These are phyloP conservation scores for Smittium culicis DNA, from an alignment of 371 early-diverging fungal genomes.

Conservation along the genomic window DNA sequence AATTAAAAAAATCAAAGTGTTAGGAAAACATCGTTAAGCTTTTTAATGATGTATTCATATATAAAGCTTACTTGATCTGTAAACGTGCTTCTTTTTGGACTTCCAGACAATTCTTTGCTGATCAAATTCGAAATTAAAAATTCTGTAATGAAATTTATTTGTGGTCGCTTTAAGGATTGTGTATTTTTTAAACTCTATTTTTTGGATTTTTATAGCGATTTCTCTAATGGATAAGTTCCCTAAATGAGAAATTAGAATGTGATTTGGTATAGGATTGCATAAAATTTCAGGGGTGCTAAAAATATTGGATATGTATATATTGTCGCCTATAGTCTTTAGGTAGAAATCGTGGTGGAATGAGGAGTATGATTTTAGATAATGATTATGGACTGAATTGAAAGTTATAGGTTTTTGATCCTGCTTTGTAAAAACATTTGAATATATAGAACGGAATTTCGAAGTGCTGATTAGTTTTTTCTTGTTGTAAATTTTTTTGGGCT, in stretches of 20 bases:
- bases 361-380: too few relatives aligned
- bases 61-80: constrained; percentile 4
- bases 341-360: background rate
- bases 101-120: constrained; percentile 33
- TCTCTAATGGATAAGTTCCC: background rate
- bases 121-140: constrained; percentile 28
- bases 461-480: background rate
- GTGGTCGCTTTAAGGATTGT: constrained; percentile 29
- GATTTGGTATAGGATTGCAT: background rate
- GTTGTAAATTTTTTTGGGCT: background rate
- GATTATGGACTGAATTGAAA: background rate
- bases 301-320: background rate
- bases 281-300: background rate
- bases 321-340: background rate
- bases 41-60: too few relatives aligned
- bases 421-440: background rate
- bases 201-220: background rate
- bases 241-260: background rate
- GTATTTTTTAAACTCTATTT: constrained; percentile 14
- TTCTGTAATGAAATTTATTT: constrained; percentile 23
- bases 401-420: background rate
- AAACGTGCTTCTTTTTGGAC: constrained; percentile 27
- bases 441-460: background rate
- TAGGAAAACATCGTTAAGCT: background rate
- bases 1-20: background rate